A percentile compares a stretch with the other conserved stretches of the same genome.
Conservation (phyloP, 1,284 basidiomycete genomes). For the Stereum hirsutum region DNA sequence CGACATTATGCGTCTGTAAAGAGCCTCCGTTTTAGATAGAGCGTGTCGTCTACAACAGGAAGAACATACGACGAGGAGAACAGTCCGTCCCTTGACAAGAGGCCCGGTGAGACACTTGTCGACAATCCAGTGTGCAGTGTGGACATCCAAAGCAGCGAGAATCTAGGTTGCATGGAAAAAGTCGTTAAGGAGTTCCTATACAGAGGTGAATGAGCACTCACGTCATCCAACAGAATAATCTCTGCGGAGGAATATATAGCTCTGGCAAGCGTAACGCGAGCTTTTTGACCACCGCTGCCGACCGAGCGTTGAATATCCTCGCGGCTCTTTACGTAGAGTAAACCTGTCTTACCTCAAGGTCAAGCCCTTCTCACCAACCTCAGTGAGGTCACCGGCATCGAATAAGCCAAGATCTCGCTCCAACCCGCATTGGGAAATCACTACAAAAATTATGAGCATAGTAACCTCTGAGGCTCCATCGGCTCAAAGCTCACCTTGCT, state of each 20-base stretch:
- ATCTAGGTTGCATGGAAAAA: constrained; percentile 18
- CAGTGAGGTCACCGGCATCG: constrained; percentile 66
- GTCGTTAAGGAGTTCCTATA: not conserved
- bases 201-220: constrained; percentile 22
- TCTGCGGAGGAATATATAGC: constrained; percentile 59
- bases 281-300: constrained; percentile 78
- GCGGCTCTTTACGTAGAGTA: constrained; percentile 9
- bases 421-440: constrained; percentile 55
- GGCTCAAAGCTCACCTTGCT: constrained; percentile 29
- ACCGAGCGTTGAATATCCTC: too few species aligned
- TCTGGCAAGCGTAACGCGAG: constrained; percentile 65
- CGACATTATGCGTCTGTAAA: constrained; percentile 57
- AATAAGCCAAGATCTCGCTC: constrained; percentile 59
- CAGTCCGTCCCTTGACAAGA: constrained; percentile 57
- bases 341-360: constrained; percentile 31
- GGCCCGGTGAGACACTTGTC: constrained; percentile 68
- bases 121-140: constrained; percentile 71
- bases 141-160: constrained; percentile 47
- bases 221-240: constrained; percentile 59
- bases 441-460: constrained; percentile 29
- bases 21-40: too few species aligned
- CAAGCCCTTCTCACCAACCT: constrained; percentile 60
- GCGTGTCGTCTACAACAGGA: too few species aligned
- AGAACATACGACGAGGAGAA: constrained; percentile 58
- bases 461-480: too few species aligned